Evolutionary conservation across 169 alveolate genomes (phyloP).

Genomic region (Plasmodium coatneyi): DNA sequence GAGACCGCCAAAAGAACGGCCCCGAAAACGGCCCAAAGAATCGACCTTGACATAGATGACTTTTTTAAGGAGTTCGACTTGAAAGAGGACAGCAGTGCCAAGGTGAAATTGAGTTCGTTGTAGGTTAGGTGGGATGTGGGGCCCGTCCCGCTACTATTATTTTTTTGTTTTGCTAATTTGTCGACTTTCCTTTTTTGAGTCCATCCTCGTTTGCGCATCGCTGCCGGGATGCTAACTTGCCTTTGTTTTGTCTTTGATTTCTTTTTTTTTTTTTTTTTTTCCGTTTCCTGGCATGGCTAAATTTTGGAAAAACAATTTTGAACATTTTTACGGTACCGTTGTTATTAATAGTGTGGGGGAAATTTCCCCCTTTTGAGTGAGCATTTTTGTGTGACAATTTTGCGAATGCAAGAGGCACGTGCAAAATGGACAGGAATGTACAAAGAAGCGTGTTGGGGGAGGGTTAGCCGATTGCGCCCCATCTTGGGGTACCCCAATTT

Average conservation of each 20-base stretch:
- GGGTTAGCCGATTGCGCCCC: neutral
- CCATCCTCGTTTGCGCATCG: neutral
- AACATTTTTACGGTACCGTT: neutral
- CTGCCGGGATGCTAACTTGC: neutral
- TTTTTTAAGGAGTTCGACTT: conserved; percentile 66
- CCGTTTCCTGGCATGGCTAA: neutral
- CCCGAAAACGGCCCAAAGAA: neutral
- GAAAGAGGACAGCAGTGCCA: conserved; percentile 6
- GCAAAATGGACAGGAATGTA: neutral
- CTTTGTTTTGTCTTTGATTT: neutral
- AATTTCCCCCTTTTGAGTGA: neutral
- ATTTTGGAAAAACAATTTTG: neutral
- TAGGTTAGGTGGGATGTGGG: neutral
- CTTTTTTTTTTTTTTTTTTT: neutral
- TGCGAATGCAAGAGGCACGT: neutral
- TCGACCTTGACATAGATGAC: conserved; percentile 38
- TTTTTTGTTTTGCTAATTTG: neutral
- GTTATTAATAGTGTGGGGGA: neutral
- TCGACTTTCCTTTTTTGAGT: neutral
- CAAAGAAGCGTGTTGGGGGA: neutral
- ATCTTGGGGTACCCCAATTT: neutral
- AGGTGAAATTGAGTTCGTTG: conserved; percentile 26
- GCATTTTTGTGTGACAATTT: neutral
- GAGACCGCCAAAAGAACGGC: neutral
- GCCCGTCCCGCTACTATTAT: neutral